Evolutionary conservation across 164 flowering plant species (phyloP).

Genomic region (Platanus orientalis): DNA sequence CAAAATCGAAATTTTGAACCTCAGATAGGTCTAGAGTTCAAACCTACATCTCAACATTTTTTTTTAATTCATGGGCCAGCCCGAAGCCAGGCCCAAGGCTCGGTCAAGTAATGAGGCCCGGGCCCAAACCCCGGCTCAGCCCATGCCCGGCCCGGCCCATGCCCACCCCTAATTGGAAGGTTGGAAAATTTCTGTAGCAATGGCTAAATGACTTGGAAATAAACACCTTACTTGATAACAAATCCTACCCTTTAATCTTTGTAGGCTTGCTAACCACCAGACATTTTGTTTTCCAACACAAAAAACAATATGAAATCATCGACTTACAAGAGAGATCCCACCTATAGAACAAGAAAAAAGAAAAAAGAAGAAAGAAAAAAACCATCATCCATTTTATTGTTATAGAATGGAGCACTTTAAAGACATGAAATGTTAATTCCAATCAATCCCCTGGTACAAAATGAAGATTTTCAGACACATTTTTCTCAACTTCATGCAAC

Average conservation of each 20-base stretch:
- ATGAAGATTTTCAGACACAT: not conserved
- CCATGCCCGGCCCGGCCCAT: too few species aligned
- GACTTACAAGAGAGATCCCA: not conserved
- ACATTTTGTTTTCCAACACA: not conserved
- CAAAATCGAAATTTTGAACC: too few species aligned
- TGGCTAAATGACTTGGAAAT: too few species aligned
- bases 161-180: too few species aligned
- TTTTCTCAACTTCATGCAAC: not conserved
- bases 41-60: too few species aligned
- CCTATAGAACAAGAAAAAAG: not conserved
- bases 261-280: not conserved
- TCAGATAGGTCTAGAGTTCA: too few species aligned
- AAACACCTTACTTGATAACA: not conserved
- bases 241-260: not conserved
- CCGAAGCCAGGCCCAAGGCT: too few species aligned
- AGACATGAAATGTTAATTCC: not conserved
- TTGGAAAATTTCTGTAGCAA: too few species aligned
- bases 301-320: not conserved
- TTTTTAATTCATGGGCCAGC: too few species aligned
- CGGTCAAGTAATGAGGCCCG: too few species aligned
- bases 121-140: too few species aligned
- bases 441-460: not conserved
- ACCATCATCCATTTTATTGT: not conserved
- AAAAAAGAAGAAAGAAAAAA: not conserved
- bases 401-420: not conserved